Evolutionary conservation across 176 grass and related monocot genomes (phyloP).

Genomic region (Dactylis glomerata): DNA sequence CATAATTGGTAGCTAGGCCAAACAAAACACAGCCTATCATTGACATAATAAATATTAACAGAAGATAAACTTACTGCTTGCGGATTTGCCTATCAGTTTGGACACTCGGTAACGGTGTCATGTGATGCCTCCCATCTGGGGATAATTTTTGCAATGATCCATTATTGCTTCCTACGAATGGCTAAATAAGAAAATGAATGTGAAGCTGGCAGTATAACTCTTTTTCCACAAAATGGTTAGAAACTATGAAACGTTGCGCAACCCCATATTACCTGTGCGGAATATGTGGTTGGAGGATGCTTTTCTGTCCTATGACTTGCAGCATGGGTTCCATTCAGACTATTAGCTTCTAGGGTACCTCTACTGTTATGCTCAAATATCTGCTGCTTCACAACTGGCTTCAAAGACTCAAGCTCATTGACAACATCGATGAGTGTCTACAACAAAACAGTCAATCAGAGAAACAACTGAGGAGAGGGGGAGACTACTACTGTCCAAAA

Average conservation of each 20-base stretch:
- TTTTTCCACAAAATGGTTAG: slow-evolving; percentile 18
- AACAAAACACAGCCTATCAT: slow-evolving; percentile 20
- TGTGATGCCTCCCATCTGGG: slow-evolving; percentile 24
- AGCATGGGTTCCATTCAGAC: slow-evolving; percentile 37
- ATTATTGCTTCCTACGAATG: slow-evolving; percentile 25
- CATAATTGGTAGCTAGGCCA: slow-evolving; percentile 9
- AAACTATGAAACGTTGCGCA: slow-evolving; percentile 10
- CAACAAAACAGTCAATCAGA: slow-evolving; percentile 27
- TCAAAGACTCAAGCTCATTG: slow-evolving; percentile 85
- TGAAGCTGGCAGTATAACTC: slow-evolving; percentile 12
- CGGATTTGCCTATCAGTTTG: slow-evolving; percentile 37
- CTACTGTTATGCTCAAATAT: slow-evolving; percentile 58
- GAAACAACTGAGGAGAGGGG: neutral
- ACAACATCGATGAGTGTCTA: slow-evolving; percentile 88
- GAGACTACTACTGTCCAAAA: neutral
- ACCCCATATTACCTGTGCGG: slow-evolving; percentile 56
- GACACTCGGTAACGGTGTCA: slow-evolving; percentile 4
- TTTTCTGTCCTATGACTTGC: slow-evolving; percentile 34
- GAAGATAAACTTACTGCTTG: slow-evolving; percentile 54
- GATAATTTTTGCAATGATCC: slow-evolving; percentile 23
- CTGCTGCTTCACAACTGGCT: slow-evolving; percentile 75
- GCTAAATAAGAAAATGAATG: slow-evolving; percentile 37
- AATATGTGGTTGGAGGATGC: slow-evolving; percentile 34
- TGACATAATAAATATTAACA: slow-evolving; percentile 10
- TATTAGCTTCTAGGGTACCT: slow-evolving; percentile 40